Conservation (phyloP, 108 stramenopile genomes). For the Poteriospumella lacustris region DNA sequence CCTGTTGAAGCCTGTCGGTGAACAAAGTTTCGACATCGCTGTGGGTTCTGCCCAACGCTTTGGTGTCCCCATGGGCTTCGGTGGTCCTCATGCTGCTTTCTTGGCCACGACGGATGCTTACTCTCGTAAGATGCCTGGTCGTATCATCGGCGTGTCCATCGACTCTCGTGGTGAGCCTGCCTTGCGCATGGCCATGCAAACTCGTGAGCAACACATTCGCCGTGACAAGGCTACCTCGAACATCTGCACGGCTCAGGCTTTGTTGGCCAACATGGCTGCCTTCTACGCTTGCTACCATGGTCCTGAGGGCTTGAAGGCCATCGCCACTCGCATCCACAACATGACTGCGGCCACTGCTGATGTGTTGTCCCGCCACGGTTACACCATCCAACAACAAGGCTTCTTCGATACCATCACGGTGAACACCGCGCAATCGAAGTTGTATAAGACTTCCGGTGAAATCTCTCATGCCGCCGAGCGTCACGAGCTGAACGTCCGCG, state of each 20-base stretch:
- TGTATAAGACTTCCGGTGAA: constrained; percentile 59
- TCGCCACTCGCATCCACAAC: constrained; percentile 66
- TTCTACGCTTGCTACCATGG: constrained; percentile 98
- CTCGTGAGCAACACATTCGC: constrained; percentile 92
- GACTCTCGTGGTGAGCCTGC: constrained; percentile 84
- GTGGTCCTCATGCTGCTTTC: constrained; percentile 98
- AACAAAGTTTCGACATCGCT: constrained; percentile 95
- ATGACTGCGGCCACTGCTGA: constrained; percentile 39
- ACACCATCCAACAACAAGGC: constrained; percentile 27
- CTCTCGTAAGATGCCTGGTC: constrained; percentile 93
- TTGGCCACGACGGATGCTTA: constrained; percentile 80
- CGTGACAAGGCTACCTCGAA: constrained; percentile 99
- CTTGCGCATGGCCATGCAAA: constrained; percentile 99
- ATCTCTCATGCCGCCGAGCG: constrained; percentile 66
- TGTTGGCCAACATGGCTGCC: constrained; percentile 98
- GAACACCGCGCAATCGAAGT: constrained; percentile 47
- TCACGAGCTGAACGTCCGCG: constrained; percentile 82
- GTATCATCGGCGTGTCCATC: constrained; percentile 82
- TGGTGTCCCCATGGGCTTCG: constrained; percentile 99
- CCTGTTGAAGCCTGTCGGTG: constrained; percentile 74
- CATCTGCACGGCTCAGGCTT: constrained; percentile 98
- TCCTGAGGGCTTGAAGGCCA: constrained; percentile 81
- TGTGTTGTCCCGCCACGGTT: constrained; percentile 37
- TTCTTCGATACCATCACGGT: constrained; percentile 95
- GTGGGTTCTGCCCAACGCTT: constrained; percentile 95